phyloP scores from a whole-genome alignment of 2,329 filamentous ascomycete genomes.

The Ophiostoma angusticollis region DNA sequence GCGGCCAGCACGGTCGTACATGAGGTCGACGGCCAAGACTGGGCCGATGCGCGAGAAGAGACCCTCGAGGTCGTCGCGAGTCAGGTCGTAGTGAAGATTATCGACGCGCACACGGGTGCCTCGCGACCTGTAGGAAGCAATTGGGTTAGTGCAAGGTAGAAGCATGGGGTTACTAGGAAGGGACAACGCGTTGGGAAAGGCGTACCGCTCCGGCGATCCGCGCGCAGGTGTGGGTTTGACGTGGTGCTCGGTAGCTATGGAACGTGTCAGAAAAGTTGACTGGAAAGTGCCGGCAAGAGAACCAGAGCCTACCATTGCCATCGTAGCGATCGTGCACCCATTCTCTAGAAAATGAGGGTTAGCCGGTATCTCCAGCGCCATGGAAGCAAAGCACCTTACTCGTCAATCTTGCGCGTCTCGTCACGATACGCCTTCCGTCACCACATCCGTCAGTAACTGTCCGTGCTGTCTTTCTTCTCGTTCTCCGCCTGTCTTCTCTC shows the following conservation, averaged over 20 bases:
- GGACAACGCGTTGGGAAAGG: not conserved
- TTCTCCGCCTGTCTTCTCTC: conserved; percentile 6
- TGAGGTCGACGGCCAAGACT: conserved; percentile 53
- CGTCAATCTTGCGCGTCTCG: conserved; percentile 55
- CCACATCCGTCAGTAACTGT: no score
- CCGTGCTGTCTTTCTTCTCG: not conserved
- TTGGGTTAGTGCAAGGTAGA: not conserved
- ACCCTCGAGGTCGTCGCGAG: conserved; percentile 71
- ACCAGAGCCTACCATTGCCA: conserved; percentile 47
- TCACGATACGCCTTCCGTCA: conserved; percentile 51
- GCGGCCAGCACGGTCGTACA: conserved; percentile 79
- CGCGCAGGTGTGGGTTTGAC: conserved; percentile 3
- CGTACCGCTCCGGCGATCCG: conserved; percentile 6
- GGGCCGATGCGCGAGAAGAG: conserved; percentile 70
- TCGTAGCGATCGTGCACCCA: conserved; percentile 92
- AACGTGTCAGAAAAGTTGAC: not conserved
- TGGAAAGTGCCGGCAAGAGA: not conserved
- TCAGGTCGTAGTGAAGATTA: conserved; percentile 86
- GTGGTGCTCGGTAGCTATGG: not conserved
- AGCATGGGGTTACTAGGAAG: not conserved
- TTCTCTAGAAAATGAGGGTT: conserved; percentile 40
- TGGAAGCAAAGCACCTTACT: conserved; percentile 44
- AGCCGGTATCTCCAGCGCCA: not conserved
- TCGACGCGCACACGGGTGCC: conserved; percentile 70
- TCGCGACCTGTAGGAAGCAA: no score